Conservation (phyloP, 768 basidiomycete species). For the Multifurca ochricompacta region DNA sequence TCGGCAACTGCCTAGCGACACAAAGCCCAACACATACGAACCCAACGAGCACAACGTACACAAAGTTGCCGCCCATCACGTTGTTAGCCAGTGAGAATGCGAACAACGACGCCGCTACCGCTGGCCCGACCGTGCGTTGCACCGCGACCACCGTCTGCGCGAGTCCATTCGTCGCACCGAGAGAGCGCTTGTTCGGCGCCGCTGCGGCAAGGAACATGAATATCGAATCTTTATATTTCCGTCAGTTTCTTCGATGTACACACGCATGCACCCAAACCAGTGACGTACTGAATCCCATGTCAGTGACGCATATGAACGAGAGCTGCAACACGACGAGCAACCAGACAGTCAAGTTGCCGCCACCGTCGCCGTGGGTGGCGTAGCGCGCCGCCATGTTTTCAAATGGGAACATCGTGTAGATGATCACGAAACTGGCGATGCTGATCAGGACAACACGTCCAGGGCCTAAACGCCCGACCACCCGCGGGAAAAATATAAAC, state of each 20-base stretch:
- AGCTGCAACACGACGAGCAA: conserved; percentile 6
- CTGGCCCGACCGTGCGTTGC: conserved; percentile 43
- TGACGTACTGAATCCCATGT: conserved; percentile 13
- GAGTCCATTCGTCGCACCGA: conserved; percentile 63
- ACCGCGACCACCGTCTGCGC: conserved; percentile 32
- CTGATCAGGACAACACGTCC: conserved; percentile 28
- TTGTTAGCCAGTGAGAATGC: conserved; percentile 45
- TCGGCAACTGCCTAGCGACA: conserved; percentile 1
- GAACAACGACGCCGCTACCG: conserved; percentile 53
- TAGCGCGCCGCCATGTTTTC: conserved; percentile 1
- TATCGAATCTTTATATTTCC: too few species aligned
- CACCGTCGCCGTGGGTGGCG: not conserved
- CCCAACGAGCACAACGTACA: not conserved
- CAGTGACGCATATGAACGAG: not conserved
- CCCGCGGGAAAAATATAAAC: conserved; percentile 31
- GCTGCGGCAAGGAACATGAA: conserved; percentile 63
- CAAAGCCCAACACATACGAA: not conserved
- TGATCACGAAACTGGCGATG: conserved; percentile 22
- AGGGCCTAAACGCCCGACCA: conserved; percentile 32
- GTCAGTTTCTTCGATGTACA: conserved; percentile 20
- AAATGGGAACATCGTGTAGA: conserved; percentile 27
- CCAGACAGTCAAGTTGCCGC: not conserved
- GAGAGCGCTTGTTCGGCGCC: conserved; percentile 53
- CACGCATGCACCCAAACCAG: too few species aligned
- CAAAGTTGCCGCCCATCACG: conserved; percentile 39